A percentile compares a stretch with the other conserved stretches of the same genome.
Conservation (phyloP, 2,329 filamentous ascomycete genomes). For the Exophiala viscosa region DNA sequence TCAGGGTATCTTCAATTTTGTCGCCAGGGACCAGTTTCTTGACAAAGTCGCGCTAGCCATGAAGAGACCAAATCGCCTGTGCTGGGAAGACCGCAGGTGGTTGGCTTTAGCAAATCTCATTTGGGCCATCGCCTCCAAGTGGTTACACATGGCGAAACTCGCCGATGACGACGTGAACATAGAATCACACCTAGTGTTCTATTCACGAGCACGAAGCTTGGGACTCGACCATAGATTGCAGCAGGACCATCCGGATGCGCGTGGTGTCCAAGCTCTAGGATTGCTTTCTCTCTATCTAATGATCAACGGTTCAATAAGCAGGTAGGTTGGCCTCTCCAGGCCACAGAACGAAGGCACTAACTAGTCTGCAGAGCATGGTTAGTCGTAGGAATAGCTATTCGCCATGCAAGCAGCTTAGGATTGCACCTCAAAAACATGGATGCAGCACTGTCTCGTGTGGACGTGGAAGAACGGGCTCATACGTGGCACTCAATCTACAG, state of each 20-base stretch:
- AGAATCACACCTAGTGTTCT: neutral
- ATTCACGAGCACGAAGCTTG: neutral
- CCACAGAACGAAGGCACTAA: neutral
- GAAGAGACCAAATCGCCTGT: neutral
- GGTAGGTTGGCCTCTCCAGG: neutral
- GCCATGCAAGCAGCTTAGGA: neutral
- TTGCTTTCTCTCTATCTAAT: neutral
- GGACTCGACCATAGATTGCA: neutral
- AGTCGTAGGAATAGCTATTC: neutral
- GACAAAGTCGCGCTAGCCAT: neutral
- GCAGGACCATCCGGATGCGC: neutral
- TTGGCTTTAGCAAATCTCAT: neutral
- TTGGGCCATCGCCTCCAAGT: neutral
- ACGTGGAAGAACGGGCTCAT: neutral
- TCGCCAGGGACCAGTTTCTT: neutral
- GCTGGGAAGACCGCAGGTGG: neutral
- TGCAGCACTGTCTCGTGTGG: neutral
- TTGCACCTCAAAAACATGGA: neutral
- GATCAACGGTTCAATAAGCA: neutral
- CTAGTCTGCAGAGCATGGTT: neutral
- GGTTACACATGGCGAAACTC: neutral
- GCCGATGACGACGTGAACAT: neutral
- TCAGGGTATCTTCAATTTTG: neutral
- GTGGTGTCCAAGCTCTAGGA: neutral
- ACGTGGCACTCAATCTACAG: slow-evolving; percentile 1